Evolutionary conservation across 306 rosid genomes (phyloP).

Genomic region (Inga oerstediana): DNA sequence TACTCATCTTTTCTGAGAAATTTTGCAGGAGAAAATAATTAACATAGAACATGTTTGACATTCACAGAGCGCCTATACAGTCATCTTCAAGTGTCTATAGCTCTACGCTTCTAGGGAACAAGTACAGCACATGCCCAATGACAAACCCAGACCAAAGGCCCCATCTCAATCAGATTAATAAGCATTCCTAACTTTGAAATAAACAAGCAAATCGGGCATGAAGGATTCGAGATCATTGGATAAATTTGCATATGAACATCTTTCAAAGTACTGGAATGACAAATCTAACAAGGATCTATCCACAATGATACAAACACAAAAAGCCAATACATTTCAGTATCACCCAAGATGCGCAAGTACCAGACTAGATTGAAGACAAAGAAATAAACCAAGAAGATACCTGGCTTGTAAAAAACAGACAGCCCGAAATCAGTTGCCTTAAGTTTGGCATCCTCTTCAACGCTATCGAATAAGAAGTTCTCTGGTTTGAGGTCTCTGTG

Average conservation of each 20-base stretch:
- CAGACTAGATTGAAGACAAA: conserved; percentile 17
- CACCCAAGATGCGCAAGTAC: not conserved
- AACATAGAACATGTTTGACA: not conserved
- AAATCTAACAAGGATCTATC: not conserved
- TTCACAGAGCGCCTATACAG: not conserved
- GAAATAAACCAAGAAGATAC: conserved; percentile 16
- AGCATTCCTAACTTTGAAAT: not conserved
- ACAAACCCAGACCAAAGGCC: not conserved
- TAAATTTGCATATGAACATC: conserved; percentile 5
- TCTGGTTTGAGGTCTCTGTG: conserved; percentile 65
- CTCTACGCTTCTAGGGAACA: not conserved
- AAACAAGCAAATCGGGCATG: conserved; percentile 8
- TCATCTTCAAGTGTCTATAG: conserved; percentile 6
- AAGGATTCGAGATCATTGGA: not conserved
- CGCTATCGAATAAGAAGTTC: conserved; percentile 57
- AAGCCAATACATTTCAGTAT: not conserved
- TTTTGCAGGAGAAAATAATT: conserved; percentile 7
- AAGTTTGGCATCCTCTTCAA: conserved; percentile 56
- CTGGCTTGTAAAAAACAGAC: conserved; percentile 60
- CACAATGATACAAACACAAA: not conserved
- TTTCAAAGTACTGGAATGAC: not conserved
- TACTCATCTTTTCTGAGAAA: conserved; percentile 8
- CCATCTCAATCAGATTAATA: not conserved
- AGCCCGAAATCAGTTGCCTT: conserved; percentile 61
- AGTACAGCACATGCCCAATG: not conserved